A percentile compares a stretch with the other conserved stretches of the same genome.
phyloP scores from a whole-genome alignment of 2,329 filamentous ascomycete genomes.

The Aspergillus cejpii region DNA sequence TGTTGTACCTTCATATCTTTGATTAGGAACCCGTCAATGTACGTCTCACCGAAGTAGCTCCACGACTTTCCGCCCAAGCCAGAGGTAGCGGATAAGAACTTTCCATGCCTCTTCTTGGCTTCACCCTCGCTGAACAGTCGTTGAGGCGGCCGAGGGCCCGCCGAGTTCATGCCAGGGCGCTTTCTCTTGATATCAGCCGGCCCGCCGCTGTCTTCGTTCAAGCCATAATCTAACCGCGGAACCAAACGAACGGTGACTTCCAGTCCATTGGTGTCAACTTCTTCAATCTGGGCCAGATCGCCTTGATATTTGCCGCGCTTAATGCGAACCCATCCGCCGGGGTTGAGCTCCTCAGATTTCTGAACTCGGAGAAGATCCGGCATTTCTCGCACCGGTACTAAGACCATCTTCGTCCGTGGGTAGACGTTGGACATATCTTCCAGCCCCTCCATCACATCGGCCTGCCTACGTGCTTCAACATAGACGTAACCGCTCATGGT shows the following conservation, averaged over 20 bases:
- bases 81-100: conserved; percentile 50
- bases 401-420: conserved; percentile 73
- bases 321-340: conserved; percentile 87
- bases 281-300: conserved; percentile 85
- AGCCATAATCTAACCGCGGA: conserved; percentile 83
- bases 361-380: conserved; percentile 86
- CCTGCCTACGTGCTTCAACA: conserved; percentile 80
- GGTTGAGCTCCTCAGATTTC: conserved; percentile 77
- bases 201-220: conserved; percentile 68
- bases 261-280: conserved; percentile 86
- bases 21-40: conserved; percentile 85
- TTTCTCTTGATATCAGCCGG: conserved; percentile 68
- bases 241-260: conserved; percentile 83
- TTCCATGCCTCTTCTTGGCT: conserved; percentile 77
- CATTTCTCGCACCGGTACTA: conserved; percentile 96
- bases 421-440: conserved; percentile 87
- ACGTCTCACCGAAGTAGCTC: conserved; percentile 81
- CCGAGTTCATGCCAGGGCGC: conserved; percentile 51
- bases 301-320: conserved; percentile 74
- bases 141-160: conserved; percentile 69
- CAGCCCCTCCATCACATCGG: conserved; percentile 74
- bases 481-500: conserved; percentile 94
- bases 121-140: conserved; percentile 89
- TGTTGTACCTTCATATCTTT: conserved; percentile 89
- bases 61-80: conserved; percentile 61